Base-by-base conservation (phyloP, 2,329 filamentous ascomycete species). In the Dryadomyces sulphureus region DNA sequence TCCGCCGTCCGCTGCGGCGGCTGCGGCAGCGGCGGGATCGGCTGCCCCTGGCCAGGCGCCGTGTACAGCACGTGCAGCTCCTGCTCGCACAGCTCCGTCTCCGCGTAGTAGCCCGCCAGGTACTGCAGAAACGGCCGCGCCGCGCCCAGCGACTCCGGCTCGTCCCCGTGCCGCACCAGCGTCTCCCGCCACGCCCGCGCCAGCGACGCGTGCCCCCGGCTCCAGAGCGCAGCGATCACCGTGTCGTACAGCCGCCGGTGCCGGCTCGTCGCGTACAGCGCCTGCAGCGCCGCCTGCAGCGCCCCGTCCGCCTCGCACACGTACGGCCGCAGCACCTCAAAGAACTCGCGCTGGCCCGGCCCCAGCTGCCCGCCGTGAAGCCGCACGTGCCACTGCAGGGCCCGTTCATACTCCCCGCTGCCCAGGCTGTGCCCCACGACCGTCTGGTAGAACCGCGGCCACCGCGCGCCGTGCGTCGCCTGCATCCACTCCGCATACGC, bases 371-470 rank as follows among this genome's bases (percentile, higher is more conserved):
- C 59, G 27, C 58, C 60, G n/a, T n/a, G n/a, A 19, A 77, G 55
- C 5, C 60, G 63, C 5, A 67, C 35, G 51, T 76, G 71, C 72
- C 73, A 76, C 24, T 59, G 58, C 39, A 70, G 47, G 7, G 62
- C 66, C 40, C 61, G 55, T 1, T 59, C 56, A 43, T 62, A 64
- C 38, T 65, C 57, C 24, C 56, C 59, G 22, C 60, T 61, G 1
- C 55, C 57, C 5, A 77, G 58, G 41, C 67, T 66, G 50, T 61
- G 59, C 19, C 63, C 57, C 17, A 77, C 53, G 12, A 68, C 53
- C n/a, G 60, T 67, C n/a, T 58, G 56, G 51, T 77, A 75, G 2
- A 75, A 55, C 12, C 63, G 55, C 2, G 73, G 72, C 73, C 72
- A 77, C 36, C 56, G 56, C 12, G 64, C 63, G 25, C 56, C 52